phyloP scores from a whole-genome alignment of 2,329 filamentous ascomycete genomes.

The Diaporthe sp. region DNA sequence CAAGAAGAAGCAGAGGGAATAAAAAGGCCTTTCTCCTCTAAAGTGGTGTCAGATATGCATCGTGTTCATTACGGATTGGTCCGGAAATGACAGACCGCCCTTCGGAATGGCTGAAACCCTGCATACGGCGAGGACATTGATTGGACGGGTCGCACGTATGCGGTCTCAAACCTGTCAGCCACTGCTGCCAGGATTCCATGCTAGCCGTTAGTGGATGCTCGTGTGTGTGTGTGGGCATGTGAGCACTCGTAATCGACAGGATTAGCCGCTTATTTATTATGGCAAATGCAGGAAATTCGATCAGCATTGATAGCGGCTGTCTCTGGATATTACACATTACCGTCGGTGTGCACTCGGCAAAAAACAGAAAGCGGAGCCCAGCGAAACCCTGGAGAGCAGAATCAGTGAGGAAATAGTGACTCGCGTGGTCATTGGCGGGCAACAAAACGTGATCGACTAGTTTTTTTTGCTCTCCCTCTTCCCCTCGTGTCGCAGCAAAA shows the following conservation, averaged over 20 bases:
- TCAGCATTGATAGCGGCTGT: conserved; percentile 23
- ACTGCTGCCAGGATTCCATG: conserved; percentile 20
- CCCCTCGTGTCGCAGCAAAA: conserved; percentile 3
- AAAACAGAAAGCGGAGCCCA: conserved; percentile 16
- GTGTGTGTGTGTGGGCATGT: conserved; percentile 24
- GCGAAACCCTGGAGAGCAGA: not conserved
- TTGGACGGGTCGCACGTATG: conserved; percentile 28
- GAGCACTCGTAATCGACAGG: conserved; percentile 33
- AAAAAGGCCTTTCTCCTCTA: conserved; percentile 5
- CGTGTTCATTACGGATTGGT: conserved; percentile 38
- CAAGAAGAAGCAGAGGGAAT: conserved; percentile 23
- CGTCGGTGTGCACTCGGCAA: conserved; percentile 9
- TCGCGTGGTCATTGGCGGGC: conserved; percentile 25
- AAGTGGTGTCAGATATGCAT: conserved; percentile 37
- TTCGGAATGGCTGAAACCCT: conserved; percentile 33
- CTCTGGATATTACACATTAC: conserved; percentile 23
- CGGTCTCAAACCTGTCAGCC: conserved; percentile 31
- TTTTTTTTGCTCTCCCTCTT: not conserved
- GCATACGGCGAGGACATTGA: conserved; percentile 28
- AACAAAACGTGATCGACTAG: conserved; percentile 24
- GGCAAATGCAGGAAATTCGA: conserved; percentile 19
- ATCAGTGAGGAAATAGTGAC: conserved; percentile 10
- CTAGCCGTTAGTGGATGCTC: conserved; percentile 29
- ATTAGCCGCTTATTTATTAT: conserved; percentile 33
- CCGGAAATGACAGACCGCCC: conserved; percentile 34